Percentiles rank a stretch among this genome's conserved stretches.
These are phyloP conservation scores for Mytilinidion resinicola DNA, from an alignment of 495 filamentous ascomycete genomes.

Conservation along the genomic window DNA sequence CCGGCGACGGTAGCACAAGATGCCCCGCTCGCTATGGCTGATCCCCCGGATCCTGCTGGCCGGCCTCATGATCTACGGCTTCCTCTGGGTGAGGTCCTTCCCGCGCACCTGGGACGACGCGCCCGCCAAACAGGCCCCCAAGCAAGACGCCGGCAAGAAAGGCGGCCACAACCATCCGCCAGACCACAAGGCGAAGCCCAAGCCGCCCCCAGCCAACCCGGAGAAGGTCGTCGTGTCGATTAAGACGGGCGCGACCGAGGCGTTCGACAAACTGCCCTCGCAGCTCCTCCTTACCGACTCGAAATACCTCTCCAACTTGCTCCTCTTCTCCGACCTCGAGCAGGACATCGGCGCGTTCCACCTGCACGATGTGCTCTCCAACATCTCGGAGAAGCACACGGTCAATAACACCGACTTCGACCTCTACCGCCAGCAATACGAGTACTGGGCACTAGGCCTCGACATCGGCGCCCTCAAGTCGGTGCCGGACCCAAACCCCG, in stretches of 20 bases:
- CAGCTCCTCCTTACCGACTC: slow-evolving; percentile 9
- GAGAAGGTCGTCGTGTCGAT: slow-evolving; percentile 16
- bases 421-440: slow-evolving; percentile 14
- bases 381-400: not conserved
- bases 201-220: not conserved
- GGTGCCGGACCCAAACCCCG: not conserved
- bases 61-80: slow-evolving; percentile 5
- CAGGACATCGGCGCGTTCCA: slow-evolving; percentile 15
- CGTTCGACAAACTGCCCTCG: slow-evolving; percentile 12
- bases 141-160: not conserved
- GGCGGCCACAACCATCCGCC: not conserved
- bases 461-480: slow-evolving; percentile 1
- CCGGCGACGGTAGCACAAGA: too few species aligned
- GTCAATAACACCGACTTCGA: slow-evolving; percentile 8
- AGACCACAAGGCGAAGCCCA: not conserved
- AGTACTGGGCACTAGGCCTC: not conserved
- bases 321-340: slow-evolving; percentile 18
- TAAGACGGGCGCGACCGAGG: slow-evolving; percentile 20
- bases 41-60: slow-evolving; percentile 3
- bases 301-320: slow-evolving; percentile 5
- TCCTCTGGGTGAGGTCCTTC: slow-evolving; percentile 16
- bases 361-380: slow-evolving; percentile 21
- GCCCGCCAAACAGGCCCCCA: not conserved
- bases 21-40: not conserved
- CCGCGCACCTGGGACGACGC: slow-evolving; percentile 17